Conservation (phyloP, 2,329 filamentous ascomycete species). For the Xylaria sp. region DNA sequence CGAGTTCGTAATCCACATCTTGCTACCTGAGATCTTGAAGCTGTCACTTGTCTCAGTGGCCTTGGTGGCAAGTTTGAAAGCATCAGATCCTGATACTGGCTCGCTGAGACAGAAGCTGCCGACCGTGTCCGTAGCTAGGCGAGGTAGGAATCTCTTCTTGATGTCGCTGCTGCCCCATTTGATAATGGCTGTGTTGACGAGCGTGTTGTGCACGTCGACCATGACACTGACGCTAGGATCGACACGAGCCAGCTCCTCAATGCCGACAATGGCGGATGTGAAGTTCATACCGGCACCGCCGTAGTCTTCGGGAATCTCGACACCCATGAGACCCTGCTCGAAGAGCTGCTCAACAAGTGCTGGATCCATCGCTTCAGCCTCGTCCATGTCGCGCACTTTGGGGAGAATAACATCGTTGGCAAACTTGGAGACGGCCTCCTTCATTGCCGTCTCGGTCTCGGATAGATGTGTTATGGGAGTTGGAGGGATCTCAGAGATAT, state of each 20-base stretch:
- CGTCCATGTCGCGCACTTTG: conserved; percentile 96
- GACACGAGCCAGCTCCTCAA: conserved; percentile 93
- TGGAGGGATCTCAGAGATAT: conserved; percentile 82
- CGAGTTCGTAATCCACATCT: conserved; percentile 99
- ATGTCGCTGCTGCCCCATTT: conserved; percentile 81
- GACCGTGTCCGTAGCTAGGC: conserved; percentile 87
- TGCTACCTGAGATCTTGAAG: conserved; percentile 88
- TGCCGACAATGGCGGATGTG: conserved; percentile 92
- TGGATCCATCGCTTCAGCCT: conserved; percentile 93
- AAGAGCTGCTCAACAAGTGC: conserved; percentile 90
- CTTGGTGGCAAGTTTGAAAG: conserved; percentile 93
- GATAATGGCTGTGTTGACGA: conserved; percentile 92
- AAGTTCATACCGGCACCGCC: conserved; percentile 99
- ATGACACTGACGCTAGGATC: conserved; percentile 95
- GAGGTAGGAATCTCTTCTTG: conserved; percentile 90
- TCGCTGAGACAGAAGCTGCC: conserved; percentile 94
- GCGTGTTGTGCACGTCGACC: conserved; percentile 97
- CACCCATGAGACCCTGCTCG: conserved; percentile 95
- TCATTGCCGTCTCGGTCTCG: conserved; percentile 89
- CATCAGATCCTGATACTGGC: conserved; percentile 92
- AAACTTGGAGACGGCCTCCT: conserved; percentile 89
- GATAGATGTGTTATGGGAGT: conserved; percentile 94
- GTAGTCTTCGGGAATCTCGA: conserved; percentile 97
- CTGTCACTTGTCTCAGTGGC: conserved; percentile 84
- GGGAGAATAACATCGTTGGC: conserved; percentile 88